Evolutionary conservation across 2,329 filamentous ascomycete genomes (phyloP), one percentile per base, ranked within the genome.

Genomic region (Apiospora hydei): DNA sequence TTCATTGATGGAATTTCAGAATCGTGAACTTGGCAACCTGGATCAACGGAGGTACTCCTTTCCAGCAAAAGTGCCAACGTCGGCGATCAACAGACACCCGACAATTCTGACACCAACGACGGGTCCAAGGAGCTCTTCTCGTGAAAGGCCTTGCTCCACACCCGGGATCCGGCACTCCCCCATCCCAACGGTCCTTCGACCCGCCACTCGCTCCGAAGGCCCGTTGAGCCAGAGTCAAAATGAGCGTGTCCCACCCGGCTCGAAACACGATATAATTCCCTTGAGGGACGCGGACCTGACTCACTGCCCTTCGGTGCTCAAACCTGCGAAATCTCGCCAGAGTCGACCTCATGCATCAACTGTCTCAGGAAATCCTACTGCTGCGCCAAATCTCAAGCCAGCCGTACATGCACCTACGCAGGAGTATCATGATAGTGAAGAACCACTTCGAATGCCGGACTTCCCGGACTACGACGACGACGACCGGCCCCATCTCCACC

Each of bases 11-110:
- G 75, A 79, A 38, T 74, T 74, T 16, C 78, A 80, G 71, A 74
- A 79, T n/a, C 76, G 57, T 44, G 78, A 80, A 44, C 74, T 80
- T 64, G 75, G 75, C 14, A 44, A 74, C 51, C 57, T 64, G 24
- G 57, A 64, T 6, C 57, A 64, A 64, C 41, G 57, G 34, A 75
- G 76, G 41, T 74, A 76, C 64, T 76, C 77, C 30, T 38, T 74
- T 41, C 67, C 71, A 41, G 72, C 73, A 30, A 24, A 67, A 43
- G 51, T 69, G 5, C 71, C 72, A 3, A 53, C 69, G 2, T 53
- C 70, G 26, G 30, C 67, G 73, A 46, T 46, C 61, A 53, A 5
- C 14, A 67, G 69, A 38, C 69, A 76, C 24, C 75, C 75, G 4
- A 70, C 51, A 34, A 67, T 75, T 18, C 71, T 78, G 41, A 74